Evolutionary conservation across 1,139 yeast genomes (phyloP).

Genomic region (Blastobotrys arbuscula): DNA sequence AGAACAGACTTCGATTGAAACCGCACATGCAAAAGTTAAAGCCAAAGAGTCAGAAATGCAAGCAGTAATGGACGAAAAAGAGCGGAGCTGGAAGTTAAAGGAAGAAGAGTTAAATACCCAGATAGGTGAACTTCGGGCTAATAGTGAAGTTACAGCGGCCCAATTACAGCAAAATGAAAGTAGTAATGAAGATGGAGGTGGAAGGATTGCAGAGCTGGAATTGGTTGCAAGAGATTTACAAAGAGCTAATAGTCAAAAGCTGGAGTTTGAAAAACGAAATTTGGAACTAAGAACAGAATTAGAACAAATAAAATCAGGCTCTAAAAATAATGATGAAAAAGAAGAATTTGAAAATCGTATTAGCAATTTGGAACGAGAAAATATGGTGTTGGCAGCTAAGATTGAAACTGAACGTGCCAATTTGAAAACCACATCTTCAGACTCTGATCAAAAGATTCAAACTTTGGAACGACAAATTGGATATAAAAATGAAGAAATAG

Average conservation of each 20-base stretch:
- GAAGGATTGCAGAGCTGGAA: slow-evolving; percentile 50
- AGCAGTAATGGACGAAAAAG: slow-evolving; percentile 40
- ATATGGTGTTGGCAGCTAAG: slow-evolving; percentile 54
- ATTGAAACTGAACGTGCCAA: slow-evolving; percentile 39
- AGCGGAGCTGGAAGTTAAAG: slow-evolving; percentile 38
- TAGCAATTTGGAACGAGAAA: slow-evolving; percentile 44
- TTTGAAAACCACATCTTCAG: slow-evolving; percentile 13
- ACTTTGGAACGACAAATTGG: slow-evolving; percentile 43
- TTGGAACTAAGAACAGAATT: slow-evolving; percentile 65
- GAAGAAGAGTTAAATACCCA: slow-evolving; percentile 43
- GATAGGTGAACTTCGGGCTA: slow-evolving; percentile 32
- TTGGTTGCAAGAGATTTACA: slow-evolving; percentile 71
- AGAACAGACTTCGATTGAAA: slow-evolving; percentile 39
- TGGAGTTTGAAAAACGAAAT: slow-evolving; percentile 73
- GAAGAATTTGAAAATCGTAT: slow-evolving; percentile 29
- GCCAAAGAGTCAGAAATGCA: slow-evolving; percentile 37
- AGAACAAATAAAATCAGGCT: slow-evolving; percentile 46
- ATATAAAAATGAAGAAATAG: slow-evolving; percentile 47
- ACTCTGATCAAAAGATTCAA: slow-evolving; percentile 37
- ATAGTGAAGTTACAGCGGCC: slow-evolving; percentile 29
- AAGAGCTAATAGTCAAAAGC: slow-evolving; percentile 57
- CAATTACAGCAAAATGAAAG: slow-evolving; percentile 23
- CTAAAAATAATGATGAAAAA: slow-evolving; percentile 45
- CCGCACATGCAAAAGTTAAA: slow-evolving; percentile 28
- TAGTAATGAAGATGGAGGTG: slow-evolving; percentile 24